Evolutionary conservation across 805 yeast genomes (phyloP), one percentile per base, ranked within the genome.

Genomic region (Candida wancherniae): DNA sequence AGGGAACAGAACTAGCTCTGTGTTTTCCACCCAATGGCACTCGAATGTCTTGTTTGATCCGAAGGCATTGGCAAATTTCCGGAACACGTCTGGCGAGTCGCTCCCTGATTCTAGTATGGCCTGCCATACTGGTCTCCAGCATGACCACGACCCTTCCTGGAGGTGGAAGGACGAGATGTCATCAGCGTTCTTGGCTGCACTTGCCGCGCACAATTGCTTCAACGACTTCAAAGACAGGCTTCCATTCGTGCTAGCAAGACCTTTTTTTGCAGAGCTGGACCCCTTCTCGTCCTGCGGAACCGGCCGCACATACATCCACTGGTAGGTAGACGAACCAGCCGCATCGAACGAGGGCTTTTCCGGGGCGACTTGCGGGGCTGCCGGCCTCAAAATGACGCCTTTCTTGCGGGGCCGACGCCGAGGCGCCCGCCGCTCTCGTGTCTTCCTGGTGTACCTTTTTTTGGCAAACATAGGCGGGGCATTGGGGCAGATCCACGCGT

Each of bases 121-220:
- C 3, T 44, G 40, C 71, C 71, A 65, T 2, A 65, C 61, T 12
- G 39, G 19, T 11, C 26, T 36, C 55, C 66, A 55, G 36, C 57
- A 52, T 10, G 51, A 25, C 47, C 58, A 49, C 5, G 63, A 42
- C 1, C 57, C 55, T 10, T 41, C 35, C 5, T 42, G 40, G 9
- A 63, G 36, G 27, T 50, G 40, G 0, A 39, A 24, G 1, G 38
- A 15, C 13, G 44, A 47, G n/a, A 62, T 14, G 6, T 35, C 30
- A 5, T 52, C 46, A 2, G 50, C 48, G 27, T 61, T 52, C 4
- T 28, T 35, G 1, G 67, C 67, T 9, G 64, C 26, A n/a, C 37
- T 34, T 6, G 39, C 38, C 5, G 60, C 54, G 35, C 66, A 60
- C 3, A 54, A 19, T 9, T 40, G 39, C 15, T 47, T 16, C 13